Base-by-base conservation (phyloP, 2,329 filamentous ascomycete genomes). In the Exophiala aquamarina region DNA sequence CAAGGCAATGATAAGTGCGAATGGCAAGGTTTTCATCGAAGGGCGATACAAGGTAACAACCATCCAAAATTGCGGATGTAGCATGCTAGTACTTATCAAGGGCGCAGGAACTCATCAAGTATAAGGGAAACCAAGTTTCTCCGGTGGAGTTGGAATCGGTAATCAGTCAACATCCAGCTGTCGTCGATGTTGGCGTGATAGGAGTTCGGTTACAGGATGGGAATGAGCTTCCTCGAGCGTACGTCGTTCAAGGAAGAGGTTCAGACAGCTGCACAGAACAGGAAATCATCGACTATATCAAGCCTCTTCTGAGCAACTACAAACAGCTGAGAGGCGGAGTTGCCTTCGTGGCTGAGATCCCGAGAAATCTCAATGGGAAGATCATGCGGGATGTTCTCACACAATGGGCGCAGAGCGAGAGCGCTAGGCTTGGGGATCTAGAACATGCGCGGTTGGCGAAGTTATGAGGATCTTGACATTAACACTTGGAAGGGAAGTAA, bases 291-390 rank as follows among this genome's bases (percentile, higher is more conserved):
- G 42, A 43, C n/a, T 56, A 45, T 29, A 13, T 56, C 14, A 43
- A 49, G 20, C 3, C 29, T 9, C 19, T 66, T 32, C 62, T 77
- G 21, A 71, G 72, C 4, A 69, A 67, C 38, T 77, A 76, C 61
- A 77, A 77, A 52, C 61, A 65, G 3, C 54, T 77, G 0, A 70
- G 72, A 7, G 70, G 71, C 3, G 73, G 73, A 0, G 66, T 77
- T 4, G 57, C 69, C 18, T 76, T 77, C 38, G 69, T 76, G 6
- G 66, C 74, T 20, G 63, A 70, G 23, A 73, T 77, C 21, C 74
- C 74, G 2, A 68, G 72, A 41, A 73, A 71, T 3, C 63, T 72
- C 2, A 75, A 72, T 50, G 74, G 74, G 10, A 77, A 77, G 61
- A 74, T 77, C 46, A 66, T 71, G 52, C 61, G 69, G 13, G 46